Evolutionary conservation across 140 eudicot species (phyloP), one percentile per base, ranked within the genome.

Genomic region (Artemisia princeps): DNA sequence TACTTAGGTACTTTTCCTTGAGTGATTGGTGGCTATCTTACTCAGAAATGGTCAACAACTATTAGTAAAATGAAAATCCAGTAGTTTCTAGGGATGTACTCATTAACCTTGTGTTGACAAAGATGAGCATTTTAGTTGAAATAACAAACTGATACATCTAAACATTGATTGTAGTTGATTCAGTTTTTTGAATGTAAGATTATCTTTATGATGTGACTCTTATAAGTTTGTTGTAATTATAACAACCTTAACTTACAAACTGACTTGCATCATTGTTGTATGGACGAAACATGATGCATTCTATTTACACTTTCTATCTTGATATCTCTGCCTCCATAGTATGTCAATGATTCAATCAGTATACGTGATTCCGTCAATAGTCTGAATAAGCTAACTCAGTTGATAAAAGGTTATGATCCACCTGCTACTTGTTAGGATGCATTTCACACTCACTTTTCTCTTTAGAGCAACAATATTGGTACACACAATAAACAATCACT

Each of bases 221-320:
- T 30, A 30, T 30, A n/a, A 52, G 22, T 52, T 3, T 52, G 19
- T 17, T 15, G 56, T 9, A 2, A 5, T 52, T 19, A 52, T 52
- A 53, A 20, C 24, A 53, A 53, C 58, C 58, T 53, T 16, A 10
- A 53, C 16, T 12, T 50, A 42, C 56, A 24, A 55, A 22, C 14
- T 48, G 59, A 51, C 71, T 53, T 67, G 70, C 28, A 10, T 54
- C 60, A 17, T 17, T 20, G 60, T 33, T 5, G 1, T 33, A 33
- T 33, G 42, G 42, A 17, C 22, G 28, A 54, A 54, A 6, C 60
- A 8, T 1, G 28, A 54, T 54, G n/a, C 28, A 28, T 52, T 40
- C 51, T 67, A 67, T 67, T 15, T 2, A 15, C 13, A 26, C 9
- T 28, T 24, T 65, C 49, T 50, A 49, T 45, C 10, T 8, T 65